Base-by-base conservation (phyloP, 2,329 filamentous ascomycete genomes). In the Botrytis aclada region DNA sequence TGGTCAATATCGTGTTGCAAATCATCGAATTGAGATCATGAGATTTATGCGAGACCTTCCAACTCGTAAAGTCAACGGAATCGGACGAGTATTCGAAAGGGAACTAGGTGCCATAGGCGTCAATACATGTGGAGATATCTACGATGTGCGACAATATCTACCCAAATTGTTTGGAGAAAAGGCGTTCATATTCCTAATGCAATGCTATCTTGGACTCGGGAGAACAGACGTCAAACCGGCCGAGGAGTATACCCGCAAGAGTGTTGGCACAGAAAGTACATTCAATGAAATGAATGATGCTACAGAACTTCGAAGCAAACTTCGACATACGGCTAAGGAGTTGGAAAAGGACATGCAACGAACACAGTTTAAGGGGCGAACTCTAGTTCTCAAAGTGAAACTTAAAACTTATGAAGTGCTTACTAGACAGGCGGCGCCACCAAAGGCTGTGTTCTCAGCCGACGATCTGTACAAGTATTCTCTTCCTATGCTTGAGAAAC, bases 81-180 rank as follows among this genome's bases (percentile, higher is more conserved):
- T 99, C n/a, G 96, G 96, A 0, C 89, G 96, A 34, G 96, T 98
- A 10, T 91, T 98, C 74, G 96, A 98, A 82, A 89, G 96, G 72
- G 94, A 99, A 80, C 87, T 99, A 2, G 89, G 93, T 62, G 93
- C 95, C 6, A 90, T 98, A 63, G 95, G 95, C 0, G 88, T 98
- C 78, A 92, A 92, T 80, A 96, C 90, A 0, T 98, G 95, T 79
- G 94, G 94, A 3, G 94, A 98, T 77, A 92, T 98, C 8, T 97
- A 94, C 79, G 83, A 86, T 0, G 87, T 95, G 37, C 88, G 96
- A 14, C 90, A 92, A 29, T 90, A 91, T 75, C 82, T 98, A 5
- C 86, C 88, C 22, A 90, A 88, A 51, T 86, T 99, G 0, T 98
- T 98, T 78, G 95, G 96, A 0, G 93, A 97, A 32, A 99, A 98